Evolutionary conservation across 306 rosid species (phyloP), one percentile per base, ranked within the genome.

Genomic region (Inga laurina): DNA sequence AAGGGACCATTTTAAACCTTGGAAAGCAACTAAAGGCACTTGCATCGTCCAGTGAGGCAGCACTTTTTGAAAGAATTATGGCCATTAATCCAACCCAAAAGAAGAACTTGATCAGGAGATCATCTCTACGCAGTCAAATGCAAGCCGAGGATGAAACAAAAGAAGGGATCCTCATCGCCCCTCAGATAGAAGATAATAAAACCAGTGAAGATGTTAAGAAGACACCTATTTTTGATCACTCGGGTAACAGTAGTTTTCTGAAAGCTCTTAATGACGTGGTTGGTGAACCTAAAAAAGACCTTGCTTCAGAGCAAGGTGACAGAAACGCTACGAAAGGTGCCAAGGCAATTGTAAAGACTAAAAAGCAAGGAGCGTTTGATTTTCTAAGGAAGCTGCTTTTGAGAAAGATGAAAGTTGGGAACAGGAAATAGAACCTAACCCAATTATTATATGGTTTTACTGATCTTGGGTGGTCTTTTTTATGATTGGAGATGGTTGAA

Each of bases 11-110:
- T 15, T 16, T 65, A 65, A 65, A 65, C 71, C 71, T 65, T 5
- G 71, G 71, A 65, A 32, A 65, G 57, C 97, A 93, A 84, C 90
- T 93, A 74, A 90, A 90, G 80, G 97, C 90, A 71, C 90, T 90
- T 61, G 91, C 94, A 67, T 84, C 92, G 41, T 89, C 94, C n/a
- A 92, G 65, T 75, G 92, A 93, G 87, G 82, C 79, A 44, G 88
- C 83, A 59, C 69, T 86, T 51, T 46, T 84, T 64, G 88, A 89
- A 65, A 90, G 81, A 80, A 88, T 83, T 48, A 66, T 82, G 46
- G 79, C 82, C 81, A 69, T 69, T 39, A 84, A 81, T 57, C 54
- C 87, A 57, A 71, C 82, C 45, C 87, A 84, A 39, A 82, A 75
- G 78, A 88, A 90, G 86, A 88, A 74, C 67, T n/a, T 84, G 82